Evolutionary conservation across 768 basidiomycete species (phyloP), one percentile per base, ranked within the genome.

Genomic region (Pilatotrama ljubarskyi): DNA sequence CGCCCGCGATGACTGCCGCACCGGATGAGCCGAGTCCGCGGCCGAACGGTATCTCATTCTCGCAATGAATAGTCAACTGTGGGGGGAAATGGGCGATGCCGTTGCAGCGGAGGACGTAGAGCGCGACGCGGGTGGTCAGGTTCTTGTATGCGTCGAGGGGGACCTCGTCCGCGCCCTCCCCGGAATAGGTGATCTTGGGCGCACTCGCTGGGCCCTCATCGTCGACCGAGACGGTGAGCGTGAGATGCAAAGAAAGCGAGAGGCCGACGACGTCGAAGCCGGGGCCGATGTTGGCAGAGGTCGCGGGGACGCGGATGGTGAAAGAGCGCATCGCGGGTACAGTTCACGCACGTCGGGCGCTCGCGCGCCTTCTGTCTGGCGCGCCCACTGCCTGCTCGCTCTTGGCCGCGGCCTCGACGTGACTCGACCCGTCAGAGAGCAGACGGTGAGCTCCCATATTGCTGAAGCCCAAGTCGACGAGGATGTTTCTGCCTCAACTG

Each of bases 181-280:
- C 97, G 0, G 84, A 75, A 77, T 97, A 93, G 32, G 83, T 81
- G 69, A 98, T 82, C 48, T 69, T 72, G 7, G 94, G 92, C 7
- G 79, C 77, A 18, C 72, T 59, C 42, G 81, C 76, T n/a, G 78
- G 71, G 8, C 72, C 65, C 26, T 69, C 48, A 2, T 69, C 68
- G 46, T 73, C 46, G 32, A 81, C 69, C 48, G 78, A 78, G 67
- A 95, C 87, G 47, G 81, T 81, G 68, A 98, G 81, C 15, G 85
- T 87, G 66, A 98, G 83, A 65, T 87, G 82, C 29, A 97, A 84
- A 1, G 93, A 93, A 22, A 98, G 86, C 0, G 96, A 95, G 63
- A 99, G 88, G n/a, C 97, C 97, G 64, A 98, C 94, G 63, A 98
- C 97, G 73, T 99, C 97, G 75, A 99, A 99, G 24, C 96, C 96